Evolutionary conservation across 169 alveolate species (phyloP), one percentile per base, ranked within the genome.

Genomic region (Eimeria sp.): DNA sequence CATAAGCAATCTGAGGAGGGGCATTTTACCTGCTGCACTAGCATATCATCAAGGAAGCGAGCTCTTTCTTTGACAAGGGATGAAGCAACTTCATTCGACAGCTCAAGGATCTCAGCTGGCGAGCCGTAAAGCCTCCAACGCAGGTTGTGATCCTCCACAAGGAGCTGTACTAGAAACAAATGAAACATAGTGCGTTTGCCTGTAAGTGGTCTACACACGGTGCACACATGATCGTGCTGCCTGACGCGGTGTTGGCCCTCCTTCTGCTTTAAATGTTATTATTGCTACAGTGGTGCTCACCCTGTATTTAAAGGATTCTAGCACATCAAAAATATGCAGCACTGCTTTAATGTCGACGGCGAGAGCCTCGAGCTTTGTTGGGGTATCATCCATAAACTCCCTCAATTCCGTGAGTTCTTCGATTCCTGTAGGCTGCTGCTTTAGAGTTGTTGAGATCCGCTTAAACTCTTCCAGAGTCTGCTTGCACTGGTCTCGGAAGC

Each of bases 81-180:
- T 2, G 97, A 96, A 20, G 97, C 97, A 61, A 98, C 98, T 54
- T 89, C 95, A 40, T 97, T 98, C 51, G 98, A 98, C 27, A 98
- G 94, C 78, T 98, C 98, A 45, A 97, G 86, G 7, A 98, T 97
- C 95, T 97, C 98, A 89, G 97, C 97, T 30, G 99, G 99, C 49
- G 98, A 98, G 63, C 98, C 99, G 93, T 96, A 98, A 67, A 98
- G 97, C 76, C 94, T 92, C 99, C 99, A 99, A 83, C 98, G 98
- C 49, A 98, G 96, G 78, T 98, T 98, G 43, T 98, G 93, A 87
- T 99, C 99, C 65, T 97, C 97, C 80, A 95, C 97, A 73, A 98
- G 93, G 96, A 97, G 97, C 95, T 97, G 94, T 49, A 70, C 83
- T 54, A 61, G 86, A 58, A 57, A 61, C 92, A 82, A 51, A 57